phyloP scores from a whole-genome alignment of 495 filamentous ascomycete genomes.

The Penicillium canariense region DNA sequence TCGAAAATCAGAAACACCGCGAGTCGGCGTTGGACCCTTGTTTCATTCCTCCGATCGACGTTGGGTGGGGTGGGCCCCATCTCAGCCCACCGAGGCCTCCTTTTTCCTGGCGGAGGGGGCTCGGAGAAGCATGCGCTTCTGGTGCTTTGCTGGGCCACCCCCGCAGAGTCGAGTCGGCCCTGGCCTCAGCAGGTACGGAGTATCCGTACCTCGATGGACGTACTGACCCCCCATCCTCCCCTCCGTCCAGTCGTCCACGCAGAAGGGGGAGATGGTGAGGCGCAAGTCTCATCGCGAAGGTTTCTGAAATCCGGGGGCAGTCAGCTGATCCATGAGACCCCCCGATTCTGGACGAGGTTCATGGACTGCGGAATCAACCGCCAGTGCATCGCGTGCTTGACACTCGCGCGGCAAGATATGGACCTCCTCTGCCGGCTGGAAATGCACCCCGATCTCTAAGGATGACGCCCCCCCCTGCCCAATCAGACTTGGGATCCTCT shows the following conservation, averaged over 20 bases:
- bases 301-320: too few relatives aligned
- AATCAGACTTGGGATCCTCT: slow-evolving; percentile 6
- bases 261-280: too few relatives aligned
- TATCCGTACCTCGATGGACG: too few relatives aligned
- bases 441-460: slow-evolving; percentile 15
- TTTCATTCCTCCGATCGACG: slow-evolving; percentile 23
- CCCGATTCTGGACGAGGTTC: too few relatives aligned
- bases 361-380: slow-evolving; percentile 15
- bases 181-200: too few relatives aligned
- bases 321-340: too few relatives aligned
- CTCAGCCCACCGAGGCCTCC: slow-evolving; percentile 11
- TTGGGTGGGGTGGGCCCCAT: neutral
- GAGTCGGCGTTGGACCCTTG: slow-evolving; percentile 27
- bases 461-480: slow-evolving; percentile 3
- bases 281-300: too few relatives aligned
- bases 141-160: neutral
- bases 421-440: slow-evolving; percentile 3
- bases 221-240: too few relatives aligned
- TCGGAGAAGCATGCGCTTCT: slow-evolving; percentile 11
- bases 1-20: neutral
- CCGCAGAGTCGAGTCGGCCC: neutral
- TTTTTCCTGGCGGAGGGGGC: neutral
- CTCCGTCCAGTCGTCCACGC: too few relatives aligned
- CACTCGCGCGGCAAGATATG: slow-evolving; percentile 22
- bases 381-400: slow-evolving; percentile 20